phyloP scores from a whole-genome alignment of 345 rosid species.

The Toxicodendron radicans region DNA sequence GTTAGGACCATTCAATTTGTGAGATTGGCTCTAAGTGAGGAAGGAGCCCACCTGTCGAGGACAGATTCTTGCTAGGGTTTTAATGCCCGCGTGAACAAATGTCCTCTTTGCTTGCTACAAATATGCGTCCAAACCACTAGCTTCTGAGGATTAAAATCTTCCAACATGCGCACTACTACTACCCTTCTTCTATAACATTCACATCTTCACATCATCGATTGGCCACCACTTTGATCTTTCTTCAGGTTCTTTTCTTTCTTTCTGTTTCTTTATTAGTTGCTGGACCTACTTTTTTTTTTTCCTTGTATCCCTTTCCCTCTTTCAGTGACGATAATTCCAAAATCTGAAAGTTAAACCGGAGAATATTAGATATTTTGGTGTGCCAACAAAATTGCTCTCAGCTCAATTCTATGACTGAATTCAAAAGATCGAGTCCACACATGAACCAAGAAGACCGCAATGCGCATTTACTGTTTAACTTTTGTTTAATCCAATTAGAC shows the following conservation, averaged over 20 bases:
- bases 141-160: conserved; percentile 12
- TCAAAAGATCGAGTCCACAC: no score
- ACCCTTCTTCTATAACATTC: not conserved
- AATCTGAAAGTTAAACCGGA: not conserved
- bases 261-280: conserved; percentile 17
- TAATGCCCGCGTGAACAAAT: conserved; percentile 2
- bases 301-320: conserved; percentile 11
- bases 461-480: no score
- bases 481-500: no score
- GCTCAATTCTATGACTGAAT: no score
- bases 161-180: conserved; percentile 8
- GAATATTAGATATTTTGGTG: not conserved
- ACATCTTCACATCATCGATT: conserved; percentile 1
- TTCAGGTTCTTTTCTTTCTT: conserved; percentile 19
- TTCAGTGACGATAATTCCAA: not conserved
- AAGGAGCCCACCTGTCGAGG: conserved; percentile 12
- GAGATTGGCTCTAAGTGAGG: not conserved
- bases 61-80: conserved; percentile 1
- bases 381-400: not conserved
- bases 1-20: not conserved
- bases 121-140: not conserved
- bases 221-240: conserved; percentile 13
- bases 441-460: no score
- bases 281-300: conserved; percentile 17
- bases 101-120: conserved; percentile 1